phyloP scores from a whole-genome alignment of 139 green algal genomes.

The Chlorella vulgaris region DNA sequence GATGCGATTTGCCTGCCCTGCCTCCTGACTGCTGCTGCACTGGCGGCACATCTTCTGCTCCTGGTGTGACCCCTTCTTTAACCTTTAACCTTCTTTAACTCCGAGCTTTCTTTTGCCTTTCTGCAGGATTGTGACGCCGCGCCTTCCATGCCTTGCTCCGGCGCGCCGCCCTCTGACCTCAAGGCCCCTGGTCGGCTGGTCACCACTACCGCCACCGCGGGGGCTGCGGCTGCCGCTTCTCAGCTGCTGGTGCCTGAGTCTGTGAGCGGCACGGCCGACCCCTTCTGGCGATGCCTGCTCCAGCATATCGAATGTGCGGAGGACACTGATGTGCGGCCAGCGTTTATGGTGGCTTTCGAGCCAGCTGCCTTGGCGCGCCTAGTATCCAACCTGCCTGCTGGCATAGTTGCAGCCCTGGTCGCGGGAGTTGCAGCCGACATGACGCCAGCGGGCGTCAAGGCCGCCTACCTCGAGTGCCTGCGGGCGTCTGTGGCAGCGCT shows the following conservation, averaged over 20 bases:
- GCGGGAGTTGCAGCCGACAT: background rate
- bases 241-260: conserved; percentile 6
- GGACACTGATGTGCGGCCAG: background rate
- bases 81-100: too few relatives aligned
- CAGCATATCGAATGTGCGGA: conserved; percentile 30
- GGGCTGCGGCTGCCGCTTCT: background rate
- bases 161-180: conserved; percentile 9
- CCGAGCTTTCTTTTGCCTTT: too few relatives aligned
- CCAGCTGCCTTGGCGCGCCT: background rate
- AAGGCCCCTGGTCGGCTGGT: conserved; percentile 16
- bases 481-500: background rate
- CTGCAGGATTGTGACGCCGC: too few relatives aligned
- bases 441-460: background rate
- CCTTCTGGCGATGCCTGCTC: conserved; percentile 39
- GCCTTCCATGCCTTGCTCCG: conserved; percentile 10
- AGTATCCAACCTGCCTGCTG: conserved; percentile 17
- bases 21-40: too few relatives aligned
- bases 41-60: too few relatives aligned
- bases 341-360: conserved; percentile 30
- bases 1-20: too few relatives aligned
- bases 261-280: conserved; percentile 35
- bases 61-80: too few relatives aligned
- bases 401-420: conserved; percentile 30
- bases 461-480: conserved; percentile 8
- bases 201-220: conserved; percentile 25